Evolutionary conservation across 805 yeast species (phyloP).

Genomic region (Yarrowia yakushimensis): DNA sequence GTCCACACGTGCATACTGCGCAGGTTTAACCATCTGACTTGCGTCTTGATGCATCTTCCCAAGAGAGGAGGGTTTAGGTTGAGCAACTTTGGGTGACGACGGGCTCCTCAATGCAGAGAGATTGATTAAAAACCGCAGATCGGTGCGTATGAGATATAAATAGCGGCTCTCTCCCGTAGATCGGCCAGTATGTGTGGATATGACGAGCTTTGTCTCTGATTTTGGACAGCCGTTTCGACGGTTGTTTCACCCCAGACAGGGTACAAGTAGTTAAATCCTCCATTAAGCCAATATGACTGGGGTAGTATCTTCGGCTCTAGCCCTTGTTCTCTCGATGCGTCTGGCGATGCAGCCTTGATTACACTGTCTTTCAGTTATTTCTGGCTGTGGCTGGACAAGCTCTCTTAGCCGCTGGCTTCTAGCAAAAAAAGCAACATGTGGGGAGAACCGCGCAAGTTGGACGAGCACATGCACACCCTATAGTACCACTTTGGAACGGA

Average conservation of each 20-base stretch:
- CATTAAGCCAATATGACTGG: neutral
- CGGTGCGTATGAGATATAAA: neutral
- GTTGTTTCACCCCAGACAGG: neutral
- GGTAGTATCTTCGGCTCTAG: neutral
- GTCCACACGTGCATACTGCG: neutral
- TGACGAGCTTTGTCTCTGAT: neutral
- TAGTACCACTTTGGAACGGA: no score
- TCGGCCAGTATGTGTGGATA: no score
- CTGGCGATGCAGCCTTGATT: neutral
- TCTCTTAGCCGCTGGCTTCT: neutral
- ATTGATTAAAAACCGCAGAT: neutral
- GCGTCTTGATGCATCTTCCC: neutral
- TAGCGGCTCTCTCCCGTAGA: neutral
- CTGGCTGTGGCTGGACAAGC: conserved; percentile 2
- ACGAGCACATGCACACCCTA: neutral
- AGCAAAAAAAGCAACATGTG: neutral
- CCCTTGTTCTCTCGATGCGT: neutral
- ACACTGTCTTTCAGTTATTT: neutral
- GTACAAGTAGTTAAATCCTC: neutral
- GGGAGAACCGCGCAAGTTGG: neutral
- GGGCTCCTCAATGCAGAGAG: neutral
- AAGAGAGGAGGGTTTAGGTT: neutral
- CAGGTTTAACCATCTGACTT: neutral
- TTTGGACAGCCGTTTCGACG: neutral
- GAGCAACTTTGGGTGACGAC: neutral